A percentile compares a stretch with the other conserved stretches of the same genome.
Evolutionary conservation across 2,329 filamentous ascomycete genomes (phyloP).

Genomic region (Fusarium torulosum): DNA sequence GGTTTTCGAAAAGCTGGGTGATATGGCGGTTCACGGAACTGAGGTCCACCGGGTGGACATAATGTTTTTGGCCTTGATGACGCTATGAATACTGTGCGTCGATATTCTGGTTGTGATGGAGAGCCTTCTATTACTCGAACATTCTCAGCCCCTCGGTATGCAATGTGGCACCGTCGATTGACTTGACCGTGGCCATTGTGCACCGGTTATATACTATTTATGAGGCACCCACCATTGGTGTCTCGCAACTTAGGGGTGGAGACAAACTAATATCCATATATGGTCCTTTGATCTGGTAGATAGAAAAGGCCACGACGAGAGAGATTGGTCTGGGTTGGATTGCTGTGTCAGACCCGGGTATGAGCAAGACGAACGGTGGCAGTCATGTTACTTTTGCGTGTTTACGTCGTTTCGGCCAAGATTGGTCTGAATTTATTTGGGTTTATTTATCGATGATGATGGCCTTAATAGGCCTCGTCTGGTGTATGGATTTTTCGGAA

Average conservation of each 20-base stretch:
- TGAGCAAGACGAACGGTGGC: slow-evolving; percentile 15
- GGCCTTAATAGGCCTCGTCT: slow-evolving; percentile 16
- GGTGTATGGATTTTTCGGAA: slow-evolving; percentile 28
- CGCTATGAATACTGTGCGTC: slow-evolving; percentile 47
- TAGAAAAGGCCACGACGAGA: slow-evolving; percentile 4
- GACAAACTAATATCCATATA: slow-evolving; percentile 23
- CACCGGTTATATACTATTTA: slow-evolving; percentile 18
- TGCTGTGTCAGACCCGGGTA: slow-evolving; percentile 9
- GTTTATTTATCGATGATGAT: slow-evolving; percentile 20
- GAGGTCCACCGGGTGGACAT: slow-evolving; percentile 39
- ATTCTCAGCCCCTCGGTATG: slow-evolving; percentile 4
- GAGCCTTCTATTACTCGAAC: slow-evolving; percentile 8
- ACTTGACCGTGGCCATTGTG: slow-evolving; percentile 5
- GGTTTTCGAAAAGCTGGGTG: slow-evolving; percentile 39
- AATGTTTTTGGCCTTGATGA: slow-evolving; percentile 48
- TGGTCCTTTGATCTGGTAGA: slow-evolving; percentile 1
- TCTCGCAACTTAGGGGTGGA: slow-evolving; percentile 14
- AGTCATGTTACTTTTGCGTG: slow-evolving; percentile 29
- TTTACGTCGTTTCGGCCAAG: slow-evolving; percentile 27
- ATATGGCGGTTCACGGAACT: slow-evolving; percentile 32
- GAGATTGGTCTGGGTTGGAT: slow-evolving; percentile 13
- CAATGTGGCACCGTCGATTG: slow-evolving; percentile 11
- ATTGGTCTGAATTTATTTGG: slow-evolving; percentile 19
- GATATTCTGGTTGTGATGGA: slow-evolving; percentile 24
- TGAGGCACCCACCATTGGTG: background rate